Base-by-base conservation (phyloP, 2,329 filamentous ascomycete genomes). In the Xylariaceae sp. region DNA sequence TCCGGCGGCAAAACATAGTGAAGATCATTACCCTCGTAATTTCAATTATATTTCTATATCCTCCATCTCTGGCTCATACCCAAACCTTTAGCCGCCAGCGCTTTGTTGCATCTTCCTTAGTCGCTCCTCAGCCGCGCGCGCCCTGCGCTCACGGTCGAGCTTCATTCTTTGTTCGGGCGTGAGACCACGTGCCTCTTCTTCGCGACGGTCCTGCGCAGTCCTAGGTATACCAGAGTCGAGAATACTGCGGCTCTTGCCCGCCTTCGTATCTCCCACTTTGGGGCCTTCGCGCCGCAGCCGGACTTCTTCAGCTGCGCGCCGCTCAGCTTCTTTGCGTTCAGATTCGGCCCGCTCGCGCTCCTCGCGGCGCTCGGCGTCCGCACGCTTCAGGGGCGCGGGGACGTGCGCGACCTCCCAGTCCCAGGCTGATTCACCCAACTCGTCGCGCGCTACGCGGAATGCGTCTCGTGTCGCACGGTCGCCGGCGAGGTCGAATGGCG, bases 51-150 rank as follows among this genome's bases (percentile, higher is more conserved):
- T 47, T 52, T 40, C 49, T 24, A 24, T 30, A n/a, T n/a, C n/a
- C n/a, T n/a, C n/a, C n/a, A n/a, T n/a, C n/a, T n/a, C n/a, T n/a
- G n/a, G n/a, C n/a, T n/a, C n/a, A n/a, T 35, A 26, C 2, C 21
- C 16, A 1, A 23, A 21, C 37, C 6, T 18, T 69, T 53, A 70
- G 61, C 40, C 62, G 55, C 67, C 68, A 27, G 65, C 64, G 33
- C 70, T 67, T n/a, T 66, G 74, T 64, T 84, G 81, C 81, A 91
- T 78, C 65, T 81, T 80, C 73, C 81, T 85, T 55, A 97, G 80
- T 67, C 93, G 84, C 75, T 93, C 92, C 73, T 97, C 94, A 0
- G 92, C 93, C 7, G 94, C 94, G 64, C 93, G 84, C 3, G 94
- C 94, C 67, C 93, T 87, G 64, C 92, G 80, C 74, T 99, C 94